Base-by-base conservation (phyloP, 768 basidiomycete genomes). In the Auriculariales sp. region DNA sequence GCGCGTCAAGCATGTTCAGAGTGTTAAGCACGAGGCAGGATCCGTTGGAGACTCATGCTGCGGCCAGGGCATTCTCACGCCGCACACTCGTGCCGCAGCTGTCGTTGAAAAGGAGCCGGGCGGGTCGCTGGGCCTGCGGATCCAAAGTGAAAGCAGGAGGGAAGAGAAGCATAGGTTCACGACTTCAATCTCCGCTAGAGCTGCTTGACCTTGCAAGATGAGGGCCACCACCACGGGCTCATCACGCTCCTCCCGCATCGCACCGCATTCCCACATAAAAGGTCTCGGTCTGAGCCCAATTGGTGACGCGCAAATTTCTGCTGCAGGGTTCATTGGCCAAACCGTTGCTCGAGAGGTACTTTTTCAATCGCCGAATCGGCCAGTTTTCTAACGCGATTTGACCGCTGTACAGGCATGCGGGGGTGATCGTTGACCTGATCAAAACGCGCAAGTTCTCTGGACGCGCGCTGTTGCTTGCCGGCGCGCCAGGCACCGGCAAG, bases 401-500 rank as follows among this genome's bases (percentile, higher is more conserved):
- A 15, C 42, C 6, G 28, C 44, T 30, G 10, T 12, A 15, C 9
- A 94, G 91, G 92, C 89, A 22, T 95, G 92, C 56, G 89, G 90
- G n/a, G 12, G 82, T 94, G 27, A 78, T 87, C 24, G 85, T 91
- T 25, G 85, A 91, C 55, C 81, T 93, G 42, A 78, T 94, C 58
- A 88, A 89, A 63, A 85, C 84, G 53, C 81, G 87, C 61, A 89
- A 86, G 62, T 95, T 95, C 69, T 89, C 90, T 25, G 95, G 95
- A 22, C 78, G 93, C 51, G 92, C 92, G 0, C 70, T 98, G 33
- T 67, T 98, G 34, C 77, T 98, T 31, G 94, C 88, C 24, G 95
- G 95, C 49, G 90, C 90, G 19, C 95, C 95, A 1, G 93, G 95
- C 14, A 99, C 95, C 3, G 94, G 95, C 10, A 99, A 99, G 69